These are phyloP conservation scores for Fusarium begoniae DNA, from an alignment of 2,329 filamentous ascomycete genomes.

Conservation along the genomic window DNA sequence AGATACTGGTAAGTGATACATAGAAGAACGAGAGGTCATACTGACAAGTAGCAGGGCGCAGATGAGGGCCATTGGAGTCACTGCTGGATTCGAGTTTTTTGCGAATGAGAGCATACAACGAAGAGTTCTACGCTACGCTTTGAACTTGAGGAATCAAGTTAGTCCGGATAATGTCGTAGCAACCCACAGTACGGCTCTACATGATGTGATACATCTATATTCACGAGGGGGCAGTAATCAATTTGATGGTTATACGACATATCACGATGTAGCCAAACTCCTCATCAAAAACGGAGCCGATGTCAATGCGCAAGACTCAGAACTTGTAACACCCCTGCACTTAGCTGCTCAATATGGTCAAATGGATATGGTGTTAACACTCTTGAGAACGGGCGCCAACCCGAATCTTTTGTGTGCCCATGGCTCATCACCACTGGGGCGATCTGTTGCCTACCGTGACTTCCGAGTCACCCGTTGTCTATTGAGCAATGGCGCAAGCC, in stretches of 20 bases:
- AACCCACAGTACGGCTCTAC: constrained; percentile 11
- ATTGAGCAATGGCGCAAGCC: constrained; percentile 23
- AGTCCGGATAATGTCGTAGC: not conserved
- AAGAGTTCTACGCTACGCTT: constrained; percentile 17
- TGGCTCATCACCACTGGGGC: constrained; percentile 9
- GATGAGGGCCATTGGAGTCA: constrained; percentile 17
- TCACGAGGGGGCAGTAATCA: too few relatives aligned
- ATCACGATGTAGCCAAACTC: constrained; percentile 7
- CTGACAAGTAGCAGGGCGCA: constrained; percentile 30
- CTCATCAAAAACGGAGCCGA: constrained; percentile 26
- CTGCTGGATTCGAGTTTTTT: not conserved
- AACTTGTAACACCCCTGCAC: constrained; percentile 21
- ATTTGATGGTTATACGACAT: not conserved
- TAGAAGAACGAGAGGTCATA: not conserved
- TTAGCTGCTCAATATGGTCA: not conserved
- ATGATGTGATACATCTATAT: constrained; percentile 13
- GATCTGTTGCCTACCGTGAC: not conserved
- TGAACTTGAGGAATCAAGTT: constrained; percentile 20
- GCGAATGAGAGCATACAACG: not conserved
- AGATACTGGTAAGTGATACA: constrained; percentile 30
- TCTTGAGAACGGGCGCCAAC: constrained; percentile 34
- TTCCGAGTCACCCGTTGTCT: constrained; percentile 7
- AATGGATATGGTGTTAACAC: not conserved
- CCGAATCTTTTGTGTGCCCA: constrained; percentile 14
- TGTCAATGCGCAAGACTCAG: constrained; percentile 25